These are phyloP conservation scores for Saccharum hybrid DNA, from an alignment of 202 grass and related monocot genomes.

Conservation along the genomic window DNA sequence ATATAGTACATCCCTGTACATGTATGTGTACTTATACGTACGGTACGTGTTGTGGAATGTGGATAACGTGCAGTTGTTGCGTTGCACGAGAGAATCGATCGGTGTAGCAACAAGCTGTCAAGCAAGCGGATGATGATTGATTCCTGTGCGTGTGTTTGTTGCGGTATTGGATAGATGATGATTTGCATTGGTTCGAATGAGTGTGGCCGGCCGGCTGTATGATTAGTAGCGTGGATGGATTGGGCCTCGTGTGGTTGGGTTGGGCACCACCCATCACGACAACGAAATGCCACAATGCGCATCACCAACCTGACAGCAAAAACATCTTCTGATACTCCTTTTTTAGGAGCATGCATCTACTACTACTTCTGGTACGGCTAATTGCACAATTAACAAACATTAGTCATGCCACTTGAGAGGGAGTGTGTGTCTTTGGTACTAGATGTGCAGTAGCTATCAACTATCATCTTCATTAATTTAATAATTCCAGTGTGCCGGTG, in stretches of 20 bases:
- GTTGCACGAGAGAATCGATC: conserved; percentile 15
- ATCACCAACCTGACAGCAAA: conserved; percentile 30
- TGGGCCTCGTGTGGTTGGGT: conserved; percentile 42
- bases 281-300: conserved; percentile 33
- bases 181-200: conserved; percentile 16
- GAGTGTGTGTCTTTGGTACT: background rate
- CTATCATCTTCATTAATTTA: background rate
- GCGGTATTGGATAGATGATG: background rate
- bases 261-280: conserved; percentile 44
- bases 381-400: background rate
- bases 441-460: background rate
- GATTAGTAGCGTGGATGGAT: conserved; percentile 26
- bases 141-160: conserved; percentile 21
- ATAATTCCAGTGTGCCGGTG: conserved; percentile 1
- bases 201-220: conserved; percentile 10
- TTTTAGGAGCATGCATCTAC: background rate
- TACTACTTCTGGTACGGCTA: background rate
- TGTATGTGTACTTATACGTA: conserved; percentile 37
- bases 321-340: background rate
- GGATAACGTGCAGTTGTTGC: conserved; percentile 18
- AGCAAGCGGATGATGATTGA: background rate
- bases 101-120: conserved; percentile 19
- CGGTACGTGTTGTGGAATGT: conserved; percentile 17
- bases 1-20: background rate
- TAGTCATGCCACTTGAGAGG: background rate